A percentile compares a stretch with the other conserved stretches of the same genome.
phyloP scores from a whole-genome alignment of 2,329 filamentous ascomycete species.

The Colletotrichum tanaceti region DNA sequence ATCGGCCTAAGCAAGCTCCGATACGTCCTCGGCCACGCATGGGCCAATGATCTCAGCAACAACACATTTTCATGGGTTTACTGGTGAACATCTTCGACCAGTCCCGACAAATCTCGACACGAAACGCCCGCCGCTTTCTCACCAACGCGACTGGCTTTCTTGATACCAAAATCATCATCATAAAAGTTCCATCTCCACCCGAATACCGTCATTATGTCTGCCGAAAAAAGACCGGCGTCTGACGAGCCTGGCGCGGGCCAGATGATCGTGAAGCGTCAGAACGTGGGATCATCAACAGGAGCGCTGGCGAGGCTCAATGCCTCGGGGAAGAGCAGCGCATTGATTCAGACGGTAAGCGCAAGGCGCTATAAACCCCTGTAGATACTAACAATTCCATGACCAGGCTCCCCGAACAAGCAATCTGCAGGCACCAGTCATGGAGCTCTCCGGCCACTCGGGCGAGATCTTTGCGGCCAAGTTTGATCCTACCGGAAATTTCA shows the following conservation, averaged over 20 bases:
- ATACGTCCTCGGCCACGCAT: conserved; percentile 9
- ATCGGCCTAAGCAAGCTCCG: conserved; percentile 39
- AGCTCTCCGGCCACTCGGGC: conserved; percentile 83
- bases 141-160: not conserved
- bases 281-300: conserved; percentile 64
- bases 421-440: conserved; percentile 92
- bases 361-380: not conserved
- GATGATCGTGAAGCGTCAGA: conserved; percentile 90
- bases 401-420: conserved; percentile 84
- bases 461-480: conserved; percentile 94
- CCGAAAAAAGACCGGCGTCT: conserved; percentile 91
- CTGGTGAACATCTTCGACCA: not conserved
- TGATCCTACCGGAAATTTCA: conserved; percentile 85
- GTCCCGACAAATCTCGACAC: not conserved
- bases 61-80: conserved; percentile 17
- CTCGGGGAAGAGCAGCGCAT: conserved; percentile 55
- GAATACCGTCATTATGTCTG: conserved; percentile 73
- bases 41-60: conserved; percentile 18
- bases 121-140: not conserved
- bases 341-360: conserved; percentile 63
- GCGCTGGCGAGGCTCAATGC: conserved; percentile 64
- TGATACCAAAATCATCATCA: not conserved
- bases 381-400: conserved; percentile 29
- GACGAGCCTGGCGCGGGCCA: conserved; percentile 83
- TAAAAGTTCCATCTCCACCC: not conserved